Conservation (phyloP, 768 basidiomycete species). For the Russula lepida region DNA sequence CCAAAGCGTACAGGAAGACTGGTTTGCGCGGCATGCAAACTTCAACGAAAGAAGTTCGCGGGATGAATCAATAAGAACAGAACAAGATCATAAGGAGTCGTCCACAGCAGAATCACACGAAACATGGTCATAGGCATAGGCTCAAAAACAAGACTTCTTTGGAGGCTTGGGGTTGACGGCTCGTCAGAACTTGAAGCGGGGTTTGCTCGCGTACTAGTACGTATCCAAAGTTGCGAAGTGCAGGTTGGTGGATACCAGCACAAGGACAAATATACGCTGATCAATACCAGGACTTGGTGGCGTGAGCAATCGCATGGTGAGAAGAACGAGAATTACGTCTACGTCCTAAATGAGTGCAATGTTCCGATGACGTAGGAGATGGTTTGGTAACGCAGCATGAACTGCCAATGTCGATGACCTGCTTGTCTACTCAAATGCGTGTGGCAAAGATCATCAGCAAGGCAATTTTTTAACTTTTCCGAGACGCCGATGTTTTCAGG, state of each 20-base stretch:
- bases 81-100: not conserved
- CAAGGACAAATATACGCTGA: not conserved
- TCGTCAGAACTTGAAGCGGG: too few species aligned
- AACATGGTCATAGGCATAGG: not conserved
- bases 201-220: not conserved
- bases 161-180: too few species aligned
- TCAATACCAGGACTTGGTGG: not conserved
- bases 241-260: not conserved
- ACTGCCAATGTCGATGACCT: too few species aligned
- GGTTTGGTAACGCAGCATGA: not conserved
- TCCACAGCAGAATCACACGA: not conserved
- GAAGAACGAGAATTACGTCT: conserved; percentile 38
- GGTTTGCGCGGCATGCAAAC: not conserved
- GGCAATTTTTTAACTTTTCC: not conserved
- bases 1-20: not conserved
- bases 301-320: not conserved
- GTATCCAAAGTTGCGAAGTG: not conserved
- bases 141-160: too few species aligned
- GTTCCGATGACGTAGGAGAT: not conserved
- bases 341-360: conserved; percentile 32
- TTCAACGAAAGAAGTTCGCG: not conserved
- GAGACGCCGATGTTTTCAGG: not conserved
- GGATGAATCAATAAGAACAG: not conserved
- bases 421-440: not conserved
- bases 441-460: not conserved